Conservation (phyloP, 176 grass and related monocot genomes). For the Juncus effusus region DNA sequence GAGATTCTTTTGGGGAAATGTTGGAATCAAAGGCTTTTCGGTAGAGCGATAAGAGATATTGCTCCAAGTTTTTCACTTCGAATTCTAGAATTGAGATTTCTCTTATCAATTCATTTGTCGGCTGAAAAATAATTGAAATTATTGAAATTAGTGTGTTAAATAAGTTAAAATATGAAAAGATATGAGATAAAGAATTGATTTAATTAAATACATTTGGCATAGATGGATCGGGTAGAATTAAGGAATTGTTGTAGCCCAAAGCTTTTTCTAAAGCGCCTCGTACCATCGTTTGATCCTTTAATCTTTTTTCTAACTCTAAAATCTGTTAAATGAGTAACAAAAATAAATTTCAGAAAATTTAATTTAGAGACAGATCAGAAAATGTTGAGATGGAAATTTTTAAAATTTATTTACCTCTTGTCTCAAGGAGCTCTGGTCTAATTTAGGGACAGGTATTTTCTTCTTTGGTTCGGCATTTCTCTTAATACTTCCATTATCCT, state of each 20-base stretch:
- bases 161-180: not conserved
- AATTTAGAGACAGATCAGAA: not conserved
- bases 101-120: slow-evolving; percentile 78
- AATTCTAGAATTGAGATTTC: slow-evolving; percentile 85
- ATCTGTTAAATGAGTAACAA: slow-evolving; percentile 43
- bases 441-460: slow-evolving; percentile 34
- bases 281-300: slow-evolving; percentile 71
- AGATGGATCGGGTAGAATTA: slow-evolving; percentile 50
- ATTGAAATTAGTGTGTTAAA: not conserved
- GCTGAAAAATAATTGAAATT: slow-evolving; percentile 38
- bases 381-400: slow-evolving; percentile 2
- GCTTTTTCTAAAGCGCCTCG: slow-evolving; percentile 68
- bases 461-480: slow-evolving; percentile 33
- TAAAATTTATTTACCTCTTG: slow-evolving; percentile 59
- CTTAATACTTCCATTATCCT: slow-evolving; percentile 46
- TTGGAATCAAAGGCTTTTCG: slow-evolving; percentile 71
- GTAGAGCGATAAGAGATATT: slow-evolving; percentile 87
- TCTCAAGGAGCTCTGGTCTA: slow-evolving; percentile 52
- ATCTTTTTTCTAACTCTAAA: slow-evolving; percentile 66
- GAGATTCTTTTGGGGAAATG: slow-evolving; percentile 37
- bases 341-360: not conserved
- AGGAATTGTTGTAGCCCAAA: slow-evolving; percentile 50
- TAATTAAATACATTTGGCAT: slow-evolving; percentile 62
- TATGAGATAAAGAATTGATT: slow-evolving; percentile 4
- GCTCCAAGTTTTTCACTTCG: slow-evolving; percentile 96